Base-by-base conservation (phyloP, 1,284 basidiomycete species). In the Ustilago shanxiensis region DNA sequence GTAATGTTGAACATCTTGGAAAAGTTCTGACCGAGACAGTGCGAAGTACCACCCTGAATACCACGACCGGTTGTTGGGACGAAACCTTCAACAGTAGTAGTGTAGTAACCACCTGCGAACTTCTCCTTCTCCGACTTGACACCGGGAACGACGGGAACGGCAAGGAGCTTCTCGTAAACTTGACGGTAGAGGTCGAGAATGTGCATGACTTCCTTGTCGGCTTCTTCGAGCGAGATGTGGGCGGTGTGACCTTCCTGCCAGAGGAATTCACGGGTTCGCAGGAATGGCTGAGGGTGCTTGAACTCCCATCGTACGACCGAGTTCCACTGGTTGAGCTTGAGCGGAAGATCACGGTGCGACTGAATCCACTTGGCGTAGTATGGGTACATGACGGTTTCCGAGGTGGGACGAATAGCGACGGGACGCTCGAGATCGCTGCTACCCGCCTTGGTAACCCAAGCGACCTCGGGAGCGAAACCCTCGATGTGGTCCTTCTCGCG, bases 171-270 rank as follows among this genome's bases (percentile, higher is more conserved):
- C 87, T 95, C 93, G 88, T 96, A 99, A n/a, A 99, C 93, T 70
- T 92, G 92, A 39, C 93, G 91, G 88, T 99, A 99, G 72, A 98
- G 91, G 66, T 97, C 95, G 81, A 99, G 92, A 82, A 99, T 99
- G 74, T 96, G 90, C 51, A 90, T 90, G 13, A 99, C 96, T 88
- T 99, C 97, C 72, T 88, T 89, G 85, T 94, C 95, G 41, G 96
- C 96, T 87, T 97, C 95, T 14, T 89, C 85, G 87, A 95, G 93
- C 79, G 93, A 93, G 59, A 97, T 89, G 88, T 93, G 92, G 2
- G 96, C 97, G 6, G 97, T 98, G 89, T 99, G 96, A 52, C 96
- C 96, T 88, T 99, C 97, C 88, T 99, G 96, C 96, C 97, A 99
- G 37, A 99, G 89, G 90, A 98, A 99, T 88, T 99, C 96, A 84